phyloP scores from a whole-genome alignment of 176 grass and related monocot genomes.

The Aegilops sharonensis region DNA sequence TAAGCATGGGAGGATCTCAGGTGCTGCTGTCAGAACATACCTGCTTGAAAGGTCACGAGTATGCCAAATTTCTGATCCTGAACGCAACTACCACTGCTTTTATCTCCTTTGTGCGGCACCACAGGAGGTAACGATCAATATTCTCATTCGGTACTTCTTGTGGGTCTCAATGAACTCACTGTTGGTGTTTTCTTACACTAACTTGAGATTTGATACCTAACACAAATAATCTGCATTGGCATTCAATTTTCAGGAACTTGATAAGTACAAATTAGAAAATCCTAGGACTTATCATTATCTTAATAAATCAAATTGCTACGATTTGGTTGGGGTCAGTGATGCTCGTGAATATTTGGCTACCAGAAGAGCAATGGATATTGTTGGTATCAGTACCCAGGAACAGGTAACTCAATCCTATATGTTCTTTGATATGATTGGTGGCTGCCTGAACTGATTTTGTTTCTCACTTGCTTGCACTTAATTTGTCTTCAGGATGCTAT shows the following conservation, averaged over 20 bases:
- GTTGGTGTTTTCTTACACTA: constrained; percentile 23
- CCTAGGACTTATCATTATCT: constrained; percentile 93
- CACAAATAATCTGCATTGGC: constrained; percentile 30
- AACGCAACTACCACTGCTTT: constrained; percentile 99
- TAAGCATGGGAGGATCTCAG: constrained; percentile 94
- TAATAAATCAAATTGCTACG: constrained; percentile 98
- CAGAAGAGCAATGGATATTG: constrained; percentile 98
- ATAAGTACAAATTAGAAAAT: constrained; percentile 89
- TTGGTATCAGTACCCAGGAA: constrained; percentile 90
- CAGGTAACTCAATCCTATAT: constrained; percentile 58
- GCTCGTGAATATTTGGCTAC: constrained; percentile 93
- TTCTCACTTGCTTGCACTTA: constrained; percentile 43
- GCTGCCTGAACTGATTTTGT: constrained; percentile 8
- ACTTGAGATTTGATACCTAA: constrained; percentile 26
- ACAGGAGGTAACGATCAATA: constrained; percentile 63
- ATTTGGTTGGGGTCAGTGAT: constrained; percentile 92
- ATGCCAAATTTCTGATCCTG: constrained; percentile 94
- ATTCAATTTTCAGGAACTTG: constrained; percentile 54
- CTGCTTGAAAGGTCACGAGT: constrained; percentile 95
- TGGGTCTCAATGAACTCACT: constrained; percentile 4
- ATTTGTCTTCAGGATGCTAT: constrained; percentile 86
- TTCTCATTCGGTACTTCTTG: constrained; percentile 26
- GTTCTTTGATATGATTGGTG: constrained; percentile 29
- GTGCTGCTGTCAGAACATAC: constrained; percentile 96
- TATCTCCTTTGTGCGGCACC: constrained; percentile 98